A percentile compares a stretch with the other conserved stretches of the same genome.
Evolutionary conservation across 2,329 filamentous ascomycete genomes (phyloP).

Genomic region (Chrysoporthe austroafricana): DNA sequence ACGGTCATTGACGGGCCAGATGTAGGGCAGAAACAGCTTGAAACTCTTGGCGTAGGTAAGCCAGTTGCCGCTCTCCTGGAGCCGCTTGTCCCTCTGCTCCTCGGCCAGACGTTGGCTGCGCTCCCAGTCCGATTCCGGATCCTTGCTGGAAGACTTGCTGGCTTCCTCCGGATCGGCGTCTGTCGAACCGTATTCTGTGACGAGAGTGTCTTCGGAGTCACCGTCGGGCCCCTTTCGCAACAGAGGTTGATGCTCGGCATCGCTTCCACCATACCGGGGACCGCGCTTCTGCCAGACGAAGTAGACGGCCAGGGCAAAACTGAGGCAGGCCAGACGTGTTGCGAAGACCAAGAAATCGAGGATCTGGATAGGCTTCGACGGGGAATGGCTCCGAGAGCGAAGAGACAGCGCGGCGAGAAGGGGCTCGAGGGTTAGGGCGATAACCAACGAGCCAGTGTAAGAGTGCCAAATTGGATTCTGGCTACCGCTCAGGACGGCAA

Average conservation of each 20-base stretch:
- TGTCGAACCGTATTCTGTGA: constrained; percentile 26
- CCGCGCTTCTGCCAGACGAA: constrained; percentile 32
- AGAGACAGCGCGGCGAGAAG: constrained; percentile 40
- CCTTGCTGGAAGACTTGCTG: constrained; percentile 37
- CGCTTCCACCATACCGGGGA: constrained; percentile 38
- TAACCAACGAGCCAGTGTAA: constrained; percentile 64
- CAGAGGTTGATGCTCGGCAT: constrained; percentile 63
- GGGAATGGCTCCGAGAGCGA: constrained; percentile 22
- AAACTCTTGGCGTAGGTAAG: constrained; percentile 77
- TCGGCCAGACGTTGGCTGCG: constrained; percentile 55
- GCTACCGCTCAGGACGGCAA: constrained; percentile 56
- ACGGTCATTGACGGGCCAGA: constrained; percentile 73
- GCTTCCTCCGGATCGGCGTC: constrained; percentile 24
- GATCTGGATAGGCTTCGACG: constrained; percentile 29
- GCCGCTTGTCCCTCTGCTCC: constrained; percentile 66
- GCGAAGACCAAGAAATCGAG: constrained; percentile 39
- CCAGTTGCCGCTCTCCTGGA: constrained; percentile 78
- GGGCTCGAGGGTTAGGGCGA: constrained; percentile 62
- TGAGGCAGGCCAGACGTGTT: constrained; percentile 40
- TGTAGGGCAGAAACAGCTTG: constrained; percentile 75
- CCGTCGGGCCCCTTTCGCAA: constrained; percentile 46
- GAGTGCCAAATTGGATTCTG: constrained; percentile 62
- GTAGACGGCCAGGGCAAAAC: constrained; percentile 41
- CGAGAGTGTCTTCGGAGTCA: constrained; percentile 30
- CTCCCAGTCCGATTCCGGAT: constrained; percentile 58